Percentiles rank a stretch among this genome's conserved stretches.
phyloP scores from a whole-genome alignment of 495 filamentous ascomycete species.

The Tuber umbilicatum region DNA sequence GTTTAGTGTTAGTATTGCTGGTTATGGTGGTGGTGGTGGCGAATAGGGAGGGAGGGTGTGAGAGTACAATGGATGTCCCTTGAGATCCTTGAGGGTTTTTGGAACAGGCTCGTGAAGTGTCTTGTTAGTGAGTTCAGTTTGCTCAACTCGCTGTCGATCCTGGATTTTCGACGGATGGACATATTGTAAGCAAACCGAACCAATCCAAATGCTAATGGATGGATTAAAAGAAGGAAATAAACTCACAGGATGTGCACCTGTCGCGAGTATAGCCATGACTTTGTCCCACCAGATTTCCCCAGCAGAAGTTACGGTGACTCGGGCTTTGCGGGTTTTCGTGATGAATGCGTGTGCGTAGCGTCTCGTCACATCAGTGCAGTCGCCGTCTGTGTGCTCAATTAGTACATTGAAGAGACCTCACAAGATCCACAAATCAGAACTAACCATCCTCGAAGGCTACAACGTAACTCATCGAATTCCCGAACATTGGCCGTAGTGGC shows the following conservation, averaged over 20 bases:
- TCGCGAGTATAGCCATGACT: conserved; percentile 5
- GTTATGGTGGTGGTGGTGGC: not conserved
- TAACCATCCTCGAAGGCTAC: conserved; percentile 66
- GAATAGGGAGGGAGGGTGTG: not conserved
- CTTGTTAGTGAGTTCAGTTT: conserved; percentile 62
- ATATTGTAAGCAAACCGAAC: not conserved
- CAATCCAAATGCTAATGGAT: not conserved
- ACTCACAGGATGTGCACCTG: not conserved
- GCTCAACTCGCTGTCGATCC: conserved; percentile 75
- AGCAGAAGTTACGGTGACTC: conserved; percentile 61
- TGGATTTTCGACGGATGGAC: not conserved
- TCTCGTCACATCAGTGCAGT: conserved; percentile 70
- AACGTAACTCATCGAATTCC: conserved; percentile 74
- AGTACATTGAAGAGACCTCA: conserved; percentile 11
- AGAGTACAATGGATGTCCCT: conserved; percentile 75
- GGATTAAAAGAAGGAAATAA: not conserved
- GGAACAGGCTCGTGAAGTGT: conserved; percentile 81
- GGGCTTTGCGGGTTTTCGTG: conserved; percentile 70
- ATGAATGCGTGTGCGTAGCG: conserved; percentile 77
- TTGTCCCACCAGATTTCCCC: conserved; percentile 68
- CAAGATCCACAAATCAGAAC: not conserved
- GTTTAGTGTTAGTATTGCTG: conserved; percentile 4
- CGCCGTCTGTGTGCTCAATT: conserved; percentile 48
- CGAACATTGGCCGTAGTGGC: conserved; percentile 67
- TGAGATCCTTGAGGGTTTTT: conserved; percentile 81